These are phyloP conservation scores for Mytilinidion resinicola DNA, from an alignment of 495 filamentous ascomycete genomes.

Conservation along the genomic window DNA sequence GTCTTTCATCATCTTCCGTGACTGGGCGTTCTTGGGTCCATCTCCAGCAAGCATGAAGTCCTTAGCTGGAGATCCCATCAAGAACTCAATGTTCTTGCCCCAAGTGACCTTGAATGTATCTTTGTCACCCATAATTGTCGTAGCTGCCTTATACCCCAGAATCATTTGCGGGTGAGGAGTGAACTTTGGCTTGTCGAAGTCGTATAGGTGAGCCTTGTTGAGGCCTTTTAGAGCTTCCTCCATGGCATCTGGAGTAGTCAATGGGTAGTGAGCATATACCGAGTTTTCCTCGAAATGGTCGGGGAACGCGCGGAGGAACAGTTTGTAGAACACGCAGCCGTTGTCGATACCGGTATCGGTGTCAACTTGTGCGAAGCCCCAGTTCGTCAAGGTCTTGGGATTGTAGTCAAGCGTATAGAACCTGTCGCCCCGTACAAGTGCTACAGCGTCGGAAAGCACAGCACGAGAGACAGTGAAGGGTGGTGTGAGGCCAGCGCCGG, in stretches of 20 bases:
- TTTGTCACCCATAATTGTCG: constrained; percentile 44
- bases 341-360: constrained; percentile 46
- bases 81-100: constrained; percentile 48
- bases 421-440: constrained; percentile 77
- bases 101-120: constrained; percentile 52
- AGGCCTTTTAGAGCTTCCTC: constrained; percentile 45
- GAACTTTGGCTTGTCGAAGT: constrained; percentile 42
- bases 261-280: constrained; percentile 54
- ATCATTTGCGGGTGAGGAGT: constrained; percentile 39
- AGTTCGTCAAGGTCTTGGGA: constrained; percentile 72
- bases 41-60: constrained; percentile 55
- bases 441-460: constrained; percentile 79
- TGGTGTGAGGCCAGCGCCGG: constrained; percentile 75
- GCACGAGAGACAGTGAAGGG: constrained; percentile 78
- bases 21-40: constrained; percentile 40
- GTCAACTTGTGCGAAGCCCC: constrained; percentile 56
- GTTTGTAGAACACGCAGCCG: constrained; percentile 56
- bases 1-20: constrained; percentile 43
- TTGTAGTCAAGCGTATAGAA: constrained; percentile 74
- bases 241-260: constrained; percentile 53
- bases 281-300: constrained; percentile 51
- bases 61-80: constrained; percentile 41
- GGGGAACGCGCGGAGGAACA: constrained; percentile 56
- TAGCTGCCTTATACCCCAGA: constrained; percentile 46
- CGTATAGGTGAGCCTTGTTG: constrained; percentile 45